These are phyloP conservation scores for Colletotrichum tofieldiae DNA, from an alignment of 2,329 filamentous ascomycete species.

Conservation along the genomic window DNA sequence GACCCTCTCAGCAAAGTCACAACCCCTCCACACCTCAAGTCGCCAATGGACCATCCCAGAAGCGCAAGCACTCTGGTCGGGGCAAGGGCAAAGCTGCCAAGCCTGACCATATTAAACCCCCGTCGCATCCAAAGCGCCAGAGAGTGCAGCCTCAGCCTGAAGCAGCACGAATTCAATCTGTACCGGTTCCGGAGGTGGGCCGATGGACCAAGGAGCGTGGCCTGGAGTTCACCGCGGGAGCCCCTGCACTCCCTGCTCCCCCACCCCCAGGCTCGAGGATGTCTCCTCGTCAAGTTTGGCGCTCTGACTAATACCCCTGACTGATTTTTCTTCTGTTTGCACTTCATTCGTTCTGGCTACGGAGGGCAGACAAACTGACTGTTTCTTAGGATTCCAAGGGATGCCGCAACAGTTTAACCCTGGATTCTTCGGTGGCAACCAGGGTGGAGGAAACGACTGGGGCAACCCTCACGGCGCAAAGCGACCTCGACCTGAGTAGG, in stretches of 20 bases:
- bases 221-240: constrained; percentile 3
- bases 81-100: constrained; percentile 17
- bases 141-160: constrained; percentile 7
- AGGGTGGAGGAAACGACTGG: constrained; percentile 70
- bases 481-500: constrained; percentile 80
- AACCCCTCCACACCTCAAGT: constrained; percentile 1
- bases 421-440: constrained; percentile 76
- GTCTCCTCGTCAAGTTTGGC: constrained; percentile 1
- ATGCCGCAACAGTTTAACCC: constrained; percentile 82
- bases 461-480: constrained; percentile 89
- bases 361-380: constrained; percentile 45
- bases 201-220: constrained; percentile 24
- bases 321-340: constrained; percentile 13
- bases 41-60: background rate
- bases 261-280: background rate
- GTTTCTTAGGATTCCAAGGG: constrained; percentile 72
- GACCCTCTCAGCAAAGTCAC: constrained; percentile 3
- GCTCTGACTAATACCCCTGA: background rate
- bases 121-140: constrained; percentile 6
- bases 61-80: constrained; percentile 6
- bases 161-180: background rate
- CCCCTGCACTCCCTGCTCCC: background rate
- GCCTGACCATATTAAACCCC: background rate
- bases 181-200: background rate
- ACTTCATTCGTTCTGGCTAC: background rate